Evolutionary conservation across 2,329 filamentous ascomycete genomes (phyloP).

Genomic region (Penicillium freii): DNA sequence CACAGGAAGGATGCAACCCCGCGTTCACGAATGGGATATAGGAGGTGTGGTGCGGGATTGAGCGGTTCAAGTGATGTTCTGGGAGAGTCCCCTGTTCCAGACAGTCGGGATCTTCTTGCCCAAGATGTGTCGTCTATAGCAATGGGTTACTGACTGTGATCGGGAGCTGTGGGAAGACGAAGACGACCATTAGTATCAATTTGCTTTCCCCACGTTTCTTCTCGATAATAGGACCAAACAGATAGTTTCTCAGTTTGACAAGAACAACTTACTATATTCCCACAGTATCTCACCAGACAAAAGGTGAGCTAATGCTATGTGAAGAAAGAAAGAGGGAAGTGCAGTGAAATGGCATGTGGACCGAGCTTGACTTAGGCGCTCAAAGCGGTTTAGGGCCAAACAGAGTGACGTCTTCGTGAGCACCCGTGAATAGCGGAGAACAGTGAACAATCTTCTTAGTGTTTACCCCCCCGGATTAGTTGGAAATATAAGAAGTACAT

Average conservation of each 20-base stretch:
- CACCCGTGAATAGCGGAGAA: not conserved
- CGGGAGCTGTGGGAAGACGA: constrained; percentile 9
- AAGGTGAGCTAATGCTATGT: not conserved
- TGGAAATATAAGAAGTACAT: not conserved
- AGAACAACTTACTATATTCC: not conserved
- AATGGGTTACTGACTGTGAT: constrained; percentile 11
- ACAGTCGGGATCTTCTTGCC: not conserved
- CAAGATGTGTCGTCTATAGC: constrained; percentile 1
- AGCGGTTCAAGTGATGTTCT: not conserved
- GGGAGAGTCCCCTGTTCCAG: not conserved
- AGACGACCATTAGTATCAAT: constrained; percentile 15
- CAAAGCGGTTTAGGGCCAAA: constrained; percentile 22
- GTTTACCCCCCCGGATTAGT: not conserved
- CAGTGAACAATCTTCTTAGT: not conserved
- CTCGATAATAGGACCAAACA: not conserved
- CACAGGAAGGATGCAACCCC: constrained; percentile 12
- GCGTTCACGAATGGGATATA: constrained; percentile 6
- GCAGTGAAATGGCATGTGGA: constrained; percentile 26
- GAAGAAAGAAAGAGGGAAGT: constrained; percentile 10
- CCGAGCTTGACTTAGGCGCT: constrained; percentile 18
- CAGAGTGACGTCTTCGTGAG: constrained; percentile 33
- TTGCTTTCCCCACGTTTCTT: not conserved
- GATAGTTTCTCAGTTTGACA: not conserved
- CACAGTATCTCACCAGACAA: not conserved
- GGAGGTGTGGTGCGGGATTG: not conserved